A percentile compares a stretch with the other conserved stretches of the same genome.
Conservation (phyloP, 164 flowering plant genomes). For the Vitis cinerea region DNA sequence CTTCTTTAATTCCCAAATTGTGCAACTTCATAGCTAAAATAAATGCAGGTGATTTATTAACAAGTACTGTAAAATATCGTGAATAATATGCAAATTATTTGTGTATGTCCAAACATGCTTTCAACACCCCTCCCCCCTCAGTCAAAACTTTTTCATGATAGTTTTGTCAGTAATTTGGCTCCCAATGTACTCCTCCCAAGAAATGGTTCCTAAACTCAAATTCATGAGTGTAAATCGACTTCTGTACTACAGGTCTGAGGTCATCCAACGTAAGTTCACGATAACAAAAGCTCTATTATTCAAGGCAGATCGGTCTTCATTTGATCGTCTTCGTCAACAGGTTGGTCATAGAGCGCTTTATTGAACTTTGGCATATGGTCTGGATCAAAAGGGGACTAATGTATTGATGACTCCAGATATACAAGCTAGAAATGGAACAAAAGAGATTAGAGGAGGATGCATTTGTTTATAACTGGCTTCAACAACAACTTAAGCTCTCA, state of each 20-base stretch:
- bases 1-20: not conserved
- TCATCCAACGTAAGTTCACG: slow-evolving; percentile 62
- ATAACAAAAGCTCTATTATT: slow-evolving; percentile 62
- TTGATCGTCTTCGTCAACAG: slow-evolving; percentile 80
- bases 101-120: no score
- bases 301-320: slow-evolving; percentile 82
- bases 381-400: not conserved
- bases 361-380: not conserved
- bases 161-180: no score
- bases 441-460: slow-evolving; percentile 86
- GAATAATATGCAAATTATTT: no score
- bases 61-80: no score
- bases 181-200: no score
- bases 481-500: slow-evolving; percentile 81
- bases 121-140: no score
- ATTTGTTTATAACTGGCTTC: slow-evolving; percentile 76
- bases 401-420: slow-evolving; percentile 46
- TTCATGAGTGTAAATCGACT: not conserved
- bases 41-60: no score
- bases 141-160: no score
- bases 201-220: no score
- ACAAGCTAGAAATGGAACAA: slow-evolving; percentile 76
- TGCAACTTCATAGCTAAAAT: not conserved
- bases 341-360: slow-evolving; percentile 23
- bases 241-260: slow-evolving; percentile 55